Evolutionary conservation across 192 early-diverging fungal genomes (phyloP).

Genomic region (Blastocladiella britannica): DNA sequence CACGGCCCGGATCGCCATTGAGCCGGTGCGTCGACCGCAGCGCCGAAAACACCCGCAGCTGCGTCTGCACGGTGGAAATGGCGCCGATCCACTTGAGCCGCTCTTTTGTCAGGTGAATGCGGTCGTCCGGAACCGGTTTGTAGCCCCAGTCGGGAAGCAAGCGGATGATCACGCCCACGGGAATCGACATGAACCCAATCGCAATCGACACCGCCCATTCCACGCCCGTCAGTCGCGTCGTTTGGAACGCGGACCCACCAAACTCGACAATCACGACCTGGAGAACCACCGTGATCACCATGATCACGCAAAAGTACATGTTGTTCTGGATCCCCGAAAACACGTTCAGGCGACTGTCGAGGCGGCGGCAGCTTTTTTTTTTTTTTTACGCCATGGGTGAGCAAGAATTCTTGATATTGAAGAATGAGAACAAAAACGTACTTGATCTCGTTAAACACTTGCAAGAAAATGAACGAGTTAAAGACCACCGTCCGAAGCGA

Average conservation of each 20-base stretch:
- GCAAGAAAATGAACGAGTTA: conserved; percentile 78
- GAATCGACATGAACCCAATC: conserved; percentile 3
- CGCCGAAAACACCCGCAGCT: neutral
- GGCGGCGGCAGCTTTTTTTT: conserved; percentile 8
- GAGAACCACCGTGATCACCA: conserved; percentile 6
- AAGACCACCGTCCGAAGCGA: conserved; percentile 65
- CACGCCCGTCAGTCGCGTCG: neutral
- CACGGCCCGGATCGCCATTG: too few species aligned
- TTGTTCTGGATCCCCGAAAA: conserved; percentile 16
- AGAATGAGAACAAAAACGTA: conserved; percentile 8
- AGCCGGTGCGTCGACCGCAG: neutral
- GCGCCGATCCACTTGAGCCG: neutral
- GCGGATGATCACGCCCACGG: conserved; percentile 4
- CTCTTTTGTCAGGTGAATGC: neutral
- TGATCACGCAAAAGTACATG: conserved; percentile 13
- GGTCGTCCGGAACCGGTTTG: neutral
- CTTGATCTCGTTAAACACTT: conserved; percentile 82
- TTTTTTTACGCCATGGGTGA: too few species aligned
- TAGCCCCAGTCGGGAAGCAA: neutral
- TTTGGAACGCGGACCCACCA: conserved; percentile 11
- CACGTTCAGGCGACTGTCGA: conserved; percentile 16
- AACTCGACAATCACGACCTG: conserved; percentile 20
- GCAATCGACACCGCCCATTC: conserved; percentile 2
- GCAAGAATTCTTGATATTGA: too few species aligned
- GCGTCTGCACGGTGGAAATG: neutral